Conservation (phyloP, 2,329 filamentous ascomycete genomes). For the Talaromyces sp. region DNA sequence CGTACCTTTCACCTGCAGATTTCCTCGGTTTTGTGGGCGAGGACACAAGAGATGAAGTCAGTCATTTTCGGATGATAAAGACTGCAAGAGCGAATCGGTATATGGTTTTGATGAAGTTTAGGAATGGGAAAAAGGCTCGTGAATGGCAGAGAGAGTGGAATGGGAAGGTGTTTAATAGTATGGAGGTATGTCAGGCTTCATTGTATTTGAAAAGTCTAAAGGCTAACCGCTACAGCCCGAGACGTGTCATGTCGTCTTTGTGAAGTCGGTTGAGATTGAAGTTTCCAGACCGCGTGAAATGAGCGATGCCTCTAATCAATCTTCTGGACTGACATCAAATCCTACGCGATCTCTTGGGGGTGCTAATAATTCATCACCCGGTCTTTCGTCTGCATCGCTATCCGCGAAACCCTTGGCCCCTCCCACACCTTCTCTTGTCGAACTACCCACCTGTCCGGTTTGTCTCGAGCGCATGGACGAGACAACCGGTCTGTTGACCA, state of each 20-base stretch:
- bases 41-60: conserved; percentile 76
- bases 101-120: conserved; percentile 92
- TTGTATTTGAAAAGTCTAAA: conserved; percentile 5
- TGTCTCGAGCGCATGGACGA: conserved; percentile 98
- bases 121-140: conserved; percentile 65
- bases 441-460: conserved; percentile 92
- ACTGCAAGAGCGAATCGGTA: conserved; percentile 86
- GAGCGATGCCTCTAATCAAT: conserved; percentile 10
- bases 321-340: conserved; percentile 18
- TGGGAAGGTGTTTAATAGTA: conserved; percentile 84
- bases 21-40: conserved; percentile 89
- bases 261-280: conserved; percentile 85
- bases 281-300: conserved; percentile 40
- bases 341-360: conserved; percentile 4
- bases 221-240: conserved; percentile 60
- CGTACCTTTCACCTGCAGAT: conserved; percentile 85
- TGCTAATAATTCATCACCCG: conserved; percentile 20
- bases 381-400: conserved; percentile 40
- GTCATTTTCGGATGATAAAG: conserved; percentile 90
- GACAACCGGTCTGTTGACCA: conserved; percentile 88
- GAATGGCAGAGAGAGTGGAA: conserved; percentile 85
- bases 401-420: conserved; percentile 61
- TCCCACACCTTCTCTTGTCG: conserved; percentile 77
- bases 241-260: conserved; percentile 89
- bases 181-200: conserved; percentile 60